A percentile compares a stretch with the other conserved stretches of the same genome.
Evolutionary conservation across 2,329 filamentous ascomycete species (phyloP).

Genomic region (Sclerotiophoma versabilis): DNA sequence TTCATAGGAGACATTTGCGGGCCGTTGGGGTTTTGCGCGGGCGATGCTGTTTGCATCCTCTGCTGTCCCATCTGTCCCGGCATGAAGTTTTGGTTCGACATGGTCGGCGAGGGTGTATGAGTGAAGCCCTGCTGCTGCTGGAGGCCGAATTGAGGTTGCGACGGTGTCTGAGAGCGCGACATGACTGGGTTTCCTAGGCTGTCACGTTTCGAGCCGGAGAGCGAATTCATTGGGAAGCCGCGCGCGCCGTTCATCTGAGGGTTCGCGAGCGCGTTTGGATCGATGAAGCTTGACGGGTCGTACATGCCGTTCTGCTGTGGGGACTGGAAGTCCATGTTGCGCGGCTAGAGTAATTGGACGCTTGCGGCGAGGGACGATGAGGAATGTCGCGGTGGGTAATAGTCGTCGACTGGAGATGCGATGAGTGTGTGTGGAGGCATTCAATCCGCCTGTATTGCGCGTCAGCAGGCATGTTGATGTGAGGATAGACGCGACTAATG

Average conservation of each 20-base stretch:
- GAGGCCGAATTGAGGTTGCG: constrained; percentile 71
- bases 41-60: constrained; percentile 87
- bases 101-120: constrained; percentile 92
- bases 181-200: constrained; percentile 62
- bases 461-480: constrained; percentile 43
- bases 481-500: constrained; percentile 35
- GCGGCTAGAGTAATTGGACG: constrained; percentile 23
- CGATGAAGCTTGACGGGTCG: constrained; percentile 48
- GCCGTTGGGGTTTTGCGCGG: constrained; percentile 76
- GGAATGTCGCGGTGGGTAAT: constrained; percentile 17
- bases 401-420: constrained; percentile 10
- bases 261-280: constrained; percentile 49
- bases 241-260: constrained; percentile 74
- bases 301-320: constrained; percentile 48
- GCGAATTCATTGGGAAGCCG: constrained; percentile 80
- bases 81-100: constrained; percentile 77
- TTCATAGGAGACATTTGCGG: constrained; percentile 51
- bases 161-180: constrained; percentile 91
- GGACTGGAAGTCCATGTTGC: constrained; percentile 47
- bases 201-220: constrained; percentile 85
- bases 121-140: constrained; percentile 74
- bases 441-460: constrained; percentile 34
- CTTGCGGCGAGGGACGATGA: constrained; percentile 14
- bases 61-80: constrained; percentile 62
- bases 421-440: constrained; percentile 33